A percentile compares a stretch with the other conserved stretches of the same genome.
Conservation (phyloP, 768 basidiomycete species). For the Leccinellum albellum region DNA sequence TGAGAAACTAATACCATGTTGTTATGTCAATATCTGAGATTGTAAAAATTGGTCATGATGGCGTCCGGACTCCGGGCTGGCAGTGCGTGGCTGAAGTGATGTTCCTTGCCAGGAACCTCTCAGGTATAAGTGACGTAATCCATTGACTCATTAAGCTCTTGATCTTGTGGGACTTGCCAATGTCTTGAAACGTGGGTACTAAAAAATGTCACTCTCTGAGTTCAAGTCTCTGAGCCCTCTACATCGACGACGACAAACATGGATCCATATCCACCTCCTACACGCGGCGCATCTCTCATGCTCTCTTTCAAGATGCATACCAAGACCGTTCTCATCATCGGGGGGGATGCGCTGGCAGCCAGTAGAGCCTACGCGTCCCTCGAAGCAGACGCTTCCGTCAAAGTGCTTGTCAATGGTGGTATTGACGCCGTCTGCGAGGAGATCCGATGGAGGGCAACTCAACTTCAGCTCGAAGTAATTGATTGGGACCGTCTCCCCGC, state of each 20-base stretch:
- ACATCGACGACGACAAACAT: conserved; percentile 3
- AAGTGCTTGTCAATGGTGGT: conserved; percentile 57
- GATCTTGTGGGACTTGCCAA: neutral
- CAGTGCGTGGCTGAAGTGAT: neutral
- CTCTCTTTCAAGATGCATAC: conserved; percentile 65
- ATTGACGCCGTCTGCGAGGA: conserved; percentile 59
- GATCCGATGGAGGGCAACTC: conserved; percentile 56
- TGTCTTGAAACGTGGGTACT: neutral
- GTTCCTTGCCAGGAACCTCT: neutral
- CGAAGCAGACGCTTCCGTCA: conserved; percentile 72
- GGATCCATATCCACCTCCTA: conserved; percentile 39
- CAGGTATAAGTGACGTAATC: neutral
- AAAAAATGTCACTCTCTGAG: neutral
- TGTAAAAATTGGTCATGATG: conserved; percentile 35
- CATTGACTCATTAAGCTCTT: neutral
- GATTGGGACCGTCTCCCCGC: conserved; percentile 48
- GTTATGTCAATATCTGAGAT: neutral
- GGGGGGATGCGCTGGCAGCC: conserved; percentile 77
- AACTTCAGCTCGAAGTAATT: conserved; percentile 53
- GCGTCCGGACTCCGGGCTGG: conserved; percentile 39
- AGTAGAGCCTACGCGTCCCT: conserved; percentile 78
- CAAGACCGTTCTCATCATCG: conserved; percentile 65
- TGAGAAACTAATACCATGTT: conserved; percentile 57
- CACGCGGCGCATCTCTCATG: conserved; percentile 68
- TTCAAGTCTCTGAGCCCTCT: neutral